Evolutionary conservation across 202 grass and related monocot species (phyloP).

Genomic region (Schoenoplectus tabernaemontani): DNA sequence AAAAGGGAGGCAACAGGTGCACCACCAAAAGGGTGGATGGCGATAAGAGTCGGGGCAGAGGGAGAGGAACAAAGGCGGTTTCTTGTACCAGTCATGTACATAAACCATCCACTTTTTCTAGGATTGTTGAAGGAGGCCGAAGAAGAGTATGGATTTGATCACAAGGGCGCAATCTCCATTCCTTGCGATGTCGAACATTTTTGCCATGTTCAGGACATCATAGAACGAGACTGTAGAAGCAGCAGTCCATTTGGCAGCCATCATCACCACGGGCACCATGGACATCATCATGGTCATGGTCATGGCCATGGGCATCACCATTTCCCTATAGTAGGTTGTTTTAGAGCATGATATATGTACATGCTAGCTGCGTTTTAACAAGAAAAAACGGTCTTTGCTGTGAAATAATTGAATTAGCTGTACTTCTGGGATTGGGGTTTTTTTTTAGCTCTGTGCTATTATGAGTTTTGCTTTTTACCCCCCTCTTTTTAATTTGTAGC

Average conservation of each 20-base stretch:
- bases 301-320: neutral
- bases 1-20: constrained; percentile 19
- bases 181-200: constrained; percentile 36
- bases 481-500: neutral
- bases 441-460: neutral
- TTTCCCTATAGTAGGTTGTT: constrained; percentile 16
- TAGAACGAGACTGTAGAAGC: constrained; percentile 29
- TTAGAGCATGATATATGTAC: constrained; percentile 11
- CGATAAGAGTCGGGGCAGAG: constrained; percentile 37
- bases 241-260: neutral
- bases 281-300: constrained; percentile 14
- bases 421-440: neutral
- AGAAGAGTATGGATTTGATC: constrained; percentile 41
- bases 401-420: neutral
- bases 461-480: neutral
- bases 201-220: constrained; percentile 24
- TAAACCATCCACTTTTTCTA: constrained; percentile 57
- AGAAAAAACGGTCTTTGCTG: neutral
- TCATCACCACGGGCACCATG: constrained; percentile 13
- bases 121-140: constrained; percentile 55
- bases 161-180: constrained; percentile 39
- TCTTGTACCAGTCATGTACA: constrained; percentile 43
- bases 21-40: constrained; percentile 38
- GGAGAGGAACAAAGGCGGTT: constrained; percentile 41
- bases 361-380: neutral